These are phyloP conservation scores for Ceratocystis diversiconidia DNA, from an alignment of 2,329 filamentous ascomycete genomes.

Conservation along the genomic window DNA sequence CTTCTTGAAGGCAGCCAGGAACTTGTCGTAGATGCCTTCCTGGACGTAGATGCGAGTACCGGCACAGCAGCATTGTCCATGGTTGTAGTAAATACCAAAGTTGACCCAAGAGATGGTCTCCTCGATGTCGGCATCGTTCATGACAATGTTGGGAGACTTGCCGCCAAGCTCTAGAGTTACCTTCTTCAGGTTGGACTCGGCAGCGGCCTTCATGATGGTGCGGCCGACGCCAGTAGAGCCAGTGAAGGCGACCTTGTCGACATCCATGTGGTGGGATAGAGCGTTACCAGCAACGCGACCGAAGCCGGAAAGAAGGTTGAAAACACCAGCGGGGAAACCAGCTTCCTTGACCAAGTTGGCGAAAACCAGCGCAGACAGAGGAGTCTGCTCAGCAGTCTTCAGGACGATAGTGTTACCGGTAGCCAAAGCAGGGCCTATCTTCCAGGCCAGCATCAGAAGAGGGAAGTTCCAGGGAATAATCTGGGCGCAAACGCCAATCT, in stretches of 20 bases:
- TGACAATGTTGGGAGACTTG: slow-evolving; percentile 50
- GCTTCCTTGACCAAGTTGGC: slow-evolving; percentile 50
- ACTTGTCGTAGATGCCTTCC: slow-evolving; percentile 36
- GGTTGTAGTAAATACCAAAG: slow-evolving; percentile 36
- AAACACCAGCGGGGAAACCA: slow-evolving; percentile 60
- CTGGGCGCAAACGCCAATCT: slow-evolving; percentile 34
- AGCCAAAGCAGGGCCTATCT: slow-evolving; percentile 36
- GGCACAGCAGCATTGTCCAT: slow-evolving; percentile 46
- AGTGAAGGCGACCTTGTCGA: slow-evolving; percentile 65
- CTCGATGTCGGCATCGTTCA: slow-evolving; percentile 50
- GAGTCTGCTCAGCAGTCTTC: slow-evolving; percentile 41
- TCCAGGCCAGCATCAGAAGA: slow-evolving; percentile 32
- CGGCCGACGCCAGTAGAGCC: slow-evolving; percentile 57
- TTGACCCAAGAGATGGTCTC: slow-evolving; percentile 42
- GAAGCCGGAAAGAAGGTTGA: slow-evolving; percentile 60
- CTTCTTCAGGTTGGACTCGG: slow-evolving; percentile 49
- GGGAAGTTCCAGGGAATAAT: slow-evolving; percentile 47
- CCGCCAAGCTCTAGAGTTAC: slow-evolving; percentile 55
- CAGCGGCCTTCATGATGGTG: slow-evolving; percentile 58
- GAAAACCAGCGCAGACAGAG: slow-evolving; percentile 28
- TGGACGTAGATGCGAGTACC: slow-evolving; percentile 46
- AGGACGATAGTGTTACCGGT: slow-evolving; percentile 37
- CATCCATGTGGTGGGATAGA: slow-evolving; percentile 50
- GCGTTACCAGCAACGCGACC: slow-evolving; percentile 52
- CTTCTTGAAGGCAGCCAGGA: slow-evolving; percentile 44